Percentiles rank a stretch among this genome's conserved stretches.
phyloP scores from a whole-genome alignment of 164 flowering plant genomes.

The Kingdonia uniflora region DNA sequence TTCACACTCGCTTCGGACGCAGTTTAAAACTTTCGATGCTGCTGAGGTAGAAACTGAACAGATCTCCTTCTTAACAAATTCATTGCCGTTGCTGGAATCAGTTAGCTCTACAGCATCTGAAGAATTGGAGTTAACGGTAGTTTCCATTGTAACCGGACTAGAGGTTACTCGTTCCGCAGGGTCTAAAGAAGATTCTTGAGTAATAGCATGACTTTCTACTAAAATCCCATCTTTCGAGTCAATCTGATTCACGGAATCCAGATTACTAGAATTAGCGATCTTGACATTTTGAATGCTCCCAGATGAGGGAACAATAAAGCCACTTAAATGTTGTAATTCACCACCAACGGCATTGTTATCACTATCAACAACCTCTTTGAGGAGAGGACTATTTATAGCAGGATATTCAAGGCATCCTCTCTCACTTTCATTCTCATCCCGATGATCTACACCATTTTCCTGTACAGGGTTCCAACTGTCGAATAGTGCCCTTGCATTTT shows the following conservation, averaged over 20 bases:
- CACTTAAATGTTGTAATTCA: slow-evolving; percentile 8
- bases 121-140: no score
- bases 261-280: no score
- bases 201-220: slow-evolving; percentile 3
- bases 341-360: no score
- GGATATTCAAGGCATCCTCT: slow-evolving; percentile 16
- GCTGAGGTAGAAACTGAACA: slow-evolving; percentile 12
- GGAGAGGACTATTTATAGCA: slow-evolving; percentile 10
- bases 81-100: slow-evolving; percentile 10
- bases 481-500: slow-evolving; percentile 38
- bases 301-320: slow-evolving; percentile 7
- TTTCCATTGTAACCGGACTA: slow-evolving; percentile 7
- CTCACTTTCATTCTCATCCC: slow-evolving; percentile 17
- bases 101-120: slow-evolving; percentile 16
- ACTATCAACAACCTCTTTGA: slow-evolving; percentile 10
- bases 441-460: slow-evolving; percentile 12
- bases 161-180: slow-evolving; percentile 6
- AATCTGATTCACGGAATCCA: no score
- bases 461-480: slow-evolving; percentile 40
- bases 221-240: no score
- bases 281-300: no score
- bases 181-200: slow-evolving; percentile 9
- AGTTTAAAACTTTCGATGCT: slow-evolving; percentile 11
- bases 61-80: slow-evolving; percentile 9
- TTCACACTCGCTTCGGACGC: slow-evolving; percentile 16